A percentile compares a stretch with the other conserved stretches of the same genome.
These are phyloP conservation scores for Postia placenta DNA, from an alignment of 768 basidiomycete species.

Conservation along the genomic window DNA sequence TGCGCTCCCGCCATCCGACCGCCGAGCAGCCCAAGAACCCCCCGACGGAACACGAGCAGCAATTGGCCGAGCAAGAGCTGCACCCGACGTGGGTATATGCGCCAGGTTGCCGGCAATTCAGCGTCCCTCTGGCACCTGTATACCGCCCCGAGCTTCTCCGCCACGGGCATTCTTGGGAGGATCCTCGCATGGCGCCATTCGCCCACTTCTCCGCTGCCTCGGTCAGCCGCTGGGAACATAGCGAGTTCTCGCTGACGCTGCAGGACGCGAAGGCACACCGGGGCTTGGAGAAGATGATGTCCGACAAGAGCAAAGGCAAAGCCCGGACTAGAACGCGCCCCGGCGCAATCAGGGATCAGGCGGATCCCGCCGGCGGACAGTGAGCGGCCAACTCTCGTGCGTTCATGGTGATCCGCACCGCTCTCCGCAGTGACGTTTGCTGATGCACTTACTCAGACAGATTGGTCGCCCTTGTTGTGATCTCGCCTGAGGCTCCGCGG, in stretches of 20 bases:
- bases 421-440: background rate
- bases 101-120: background rate
- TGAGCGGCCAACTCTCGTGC: background rate
- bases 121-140: background rate
- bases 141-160: background rate
- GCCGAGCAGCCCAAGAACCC: background rate
- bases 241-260: background rate
- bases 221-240: background rate
- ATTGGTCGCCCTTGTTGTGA: background rate
- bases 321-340: background rate
- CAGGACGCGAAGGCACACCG: background rate
- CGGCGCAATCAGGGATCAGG: background rate
- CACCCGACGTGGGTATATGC: too few relatives aligned
- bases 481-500: background rate
- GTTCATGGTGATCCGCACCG: background rate
- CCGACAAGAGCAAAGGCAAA: background rate
- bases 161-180: background rate
- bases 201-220: background rate
- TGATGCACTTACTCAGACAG: background rate
- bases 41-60: background rate
- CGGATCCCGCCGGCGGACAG: background rate
- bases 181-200: background rate
- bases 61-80: background rate
- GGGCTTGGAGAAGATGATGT: background rate
- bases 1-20: slow-evolving; percentile 11